Evolutionary conservation across 495 filamentous ascomycete genomes (phyloP).

Genomic region (Pseudotulostoma volvatum): DNA sequence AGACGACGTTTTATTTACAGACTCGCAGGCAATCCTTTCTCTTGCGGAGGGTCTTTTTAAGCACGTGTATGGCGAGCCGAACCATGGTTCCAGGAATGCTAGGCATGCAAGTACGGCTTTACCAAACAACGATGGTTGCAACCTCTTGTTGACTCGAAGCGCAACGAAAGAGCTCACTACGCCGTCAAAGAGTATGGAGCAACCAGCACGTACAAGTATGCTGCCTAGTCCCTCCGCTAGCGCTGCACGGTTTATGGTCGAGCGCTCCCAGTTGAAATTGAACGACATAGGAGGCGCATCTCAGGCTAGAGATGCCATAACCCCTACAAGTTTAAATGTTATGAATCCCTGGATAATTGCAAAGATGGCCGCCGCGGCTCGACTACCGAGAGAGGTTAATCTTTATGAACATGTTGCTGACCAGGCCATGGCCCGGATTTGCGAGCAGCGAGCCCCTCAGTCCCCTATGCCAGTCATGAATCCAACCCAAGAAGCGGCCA

Average conservation of each 20-base stretch:
- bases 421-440: no score
- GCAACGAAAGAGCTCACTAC: constrained; percentile 1
- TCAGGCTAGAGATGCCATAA: background rate
- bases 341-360: constrained; percentile 22
- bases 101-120: background rate
- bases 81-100: background rate
- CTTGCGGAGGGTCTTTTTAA: constrained; percentile 39
- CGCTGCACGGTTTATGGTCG: no score
- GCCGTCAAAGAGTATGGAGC: constrained; percentile 1
- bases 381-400: constrained; percentile 4
- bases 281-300: background rate
- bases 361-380: constrained; percentile 12
- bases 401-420: no score
- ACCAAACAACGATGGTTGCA: background rate
- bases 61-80: constrained; percentile 35
- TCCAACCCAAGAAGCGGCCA: no score
- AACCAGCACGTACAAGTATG: background rate
- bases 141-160: constrained; percentile 1
- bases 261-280: background rate
- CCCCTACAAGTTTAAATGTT: constrained; percentile 1
- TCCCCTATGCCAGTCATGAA: no score
- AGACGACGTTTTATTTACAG: constrained; percentile 67
- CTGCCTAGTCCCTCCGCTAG: no score
- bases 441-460: no score
- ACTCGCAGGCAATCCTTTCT: constrained; percentile 36